Conservation (phyloP, 2,329 filamentous ascomycete species). For the Fusarium cicatricum region DNA sequence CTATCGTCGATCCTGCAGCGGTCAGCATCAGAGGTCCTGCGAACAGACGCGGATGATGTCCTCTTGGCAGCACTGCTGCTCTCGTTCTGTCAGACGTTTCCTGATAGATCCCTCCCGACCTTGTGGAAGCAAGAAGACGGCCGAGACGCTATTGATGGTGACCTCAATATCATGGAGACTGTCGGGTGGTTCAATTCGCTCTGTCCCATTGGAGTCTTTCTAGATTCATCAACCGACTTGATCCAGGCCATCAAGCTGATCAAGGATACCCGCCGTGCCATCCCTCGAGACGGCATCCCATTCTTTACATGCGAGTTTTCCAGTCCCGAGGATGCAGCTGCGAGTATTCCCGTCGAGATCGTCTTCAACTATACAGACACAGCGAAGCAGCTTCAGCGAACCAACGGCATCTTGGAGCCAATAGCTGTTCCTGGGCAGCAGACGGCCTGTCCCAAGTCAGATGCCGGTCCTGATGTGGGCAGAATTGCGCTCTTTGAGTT, state of each 20-base stretch:
- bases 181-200: conserved; percentile 69
- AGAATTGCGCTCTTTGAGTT: conserved; percentile 62
- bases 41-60: conserved; percentile 62
- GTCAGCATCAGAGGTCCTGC: conserved; percentile 55
- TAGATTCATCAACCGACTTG: conserved; percentile 57
- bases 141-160: conserved; percentile 53
- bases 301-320: conserved; percentile 60
- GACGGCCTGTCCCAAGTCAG: conserved; percentile 50
- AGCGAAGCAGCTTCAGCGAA: conserved; percentile 56
- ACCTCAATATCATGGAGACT: conserved; percentile 62
- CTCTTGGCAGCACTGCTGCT: conserved; percentile 63
- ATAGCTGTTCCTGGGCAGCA: conserved; percentile 52
- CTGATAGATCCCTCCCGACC: conserved; percentile 58
- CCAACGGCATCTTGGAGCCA: conserved; percentile 60
- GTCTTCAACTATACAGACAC: conserved; percentile 65
- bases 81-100: conserved; percentile 64
- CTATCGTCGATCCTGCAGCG: conserved; percentile 53
- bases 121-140: conserved; percentile 65
- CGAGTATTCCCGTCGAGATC: conserved; percentile 63
- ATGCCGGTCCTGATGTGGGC: conserved; percentile 56
- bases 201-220: conserved; percentile 57
- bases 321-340: conserved; percentile 42
- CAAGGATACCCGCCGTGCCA: conserved; percentile 59
- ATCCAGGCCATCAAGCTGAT: conserved; percentile 60
- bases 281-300: conserved; percentile 54